Conservation (phyloP, 352 stramenopile genomes). For the Phytopythium delawarense region DNA sequence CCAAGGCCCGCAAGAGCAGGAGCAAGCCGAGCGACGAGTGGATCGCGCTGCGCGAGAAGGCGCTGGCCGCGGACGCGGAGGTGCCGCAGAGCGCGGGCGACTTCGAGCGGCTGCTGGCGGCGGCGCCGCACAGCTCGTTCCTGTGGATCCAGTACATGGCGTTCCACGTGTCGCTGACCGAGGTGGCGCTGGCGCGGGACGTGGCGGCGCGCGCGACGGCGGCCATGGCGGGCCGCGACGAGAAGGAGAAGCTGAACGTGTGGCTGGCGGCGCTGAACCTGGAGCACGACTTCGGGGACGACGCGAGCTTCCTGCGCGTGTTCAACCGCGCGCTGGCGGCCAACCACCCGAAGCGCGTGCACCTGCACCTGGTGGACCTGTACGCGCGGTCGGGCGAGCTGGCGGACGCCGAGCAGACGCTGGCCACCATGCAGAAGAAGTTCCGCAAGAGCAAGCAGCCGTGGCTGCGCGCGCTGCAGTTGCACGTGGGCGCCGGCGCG, state of each 20-base stretch:
- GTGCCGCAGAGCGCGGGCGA: constrained; percentile 91
- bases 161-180: constrained; percentile 94
- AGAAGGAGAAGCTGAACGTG: constrained; percentile 97
- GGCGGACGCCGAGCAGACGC: constrained; percentile 65
- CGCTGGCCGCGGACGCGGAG: constrained; percentile 90
- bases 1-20: constrained; percentile 84
- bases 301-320: constrained; percentile 86
- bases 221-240: constrained; percentile 93
- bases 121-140: constrained; percentile 93
- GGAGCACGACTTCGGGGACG: constrained; percentile 95
- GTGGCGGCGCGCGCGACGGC: constrained; percentile 92
- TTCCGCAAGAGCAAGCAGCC: constrained; percentile 89
- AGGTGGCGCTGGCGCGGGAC: constrained; percentile 90
- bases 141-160: constrained; percentile 98
- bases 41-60: constrained; percentile 91
- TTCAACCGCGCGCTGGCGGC: constrained; percentile 91
- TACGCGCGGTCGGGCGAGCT: constrained; percentile 69
- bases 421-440: constrained; percentile 90
- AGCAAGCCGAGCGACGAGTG: constrained; percentile 93
- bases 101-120: constrained; percentile 94
- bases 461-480: constrained; percentile 86
- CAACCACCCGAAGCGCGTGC: constrained; percentile 95
- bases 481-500: constrained; percentile 68
- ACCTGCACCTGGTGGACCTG: constrained; percentile 93
- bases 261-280: constrained; percentile 95